phyloP scores from a whole-genome alignment of 1,284 basidiomycete species.

The Moesziomyces sp. region DNA sequence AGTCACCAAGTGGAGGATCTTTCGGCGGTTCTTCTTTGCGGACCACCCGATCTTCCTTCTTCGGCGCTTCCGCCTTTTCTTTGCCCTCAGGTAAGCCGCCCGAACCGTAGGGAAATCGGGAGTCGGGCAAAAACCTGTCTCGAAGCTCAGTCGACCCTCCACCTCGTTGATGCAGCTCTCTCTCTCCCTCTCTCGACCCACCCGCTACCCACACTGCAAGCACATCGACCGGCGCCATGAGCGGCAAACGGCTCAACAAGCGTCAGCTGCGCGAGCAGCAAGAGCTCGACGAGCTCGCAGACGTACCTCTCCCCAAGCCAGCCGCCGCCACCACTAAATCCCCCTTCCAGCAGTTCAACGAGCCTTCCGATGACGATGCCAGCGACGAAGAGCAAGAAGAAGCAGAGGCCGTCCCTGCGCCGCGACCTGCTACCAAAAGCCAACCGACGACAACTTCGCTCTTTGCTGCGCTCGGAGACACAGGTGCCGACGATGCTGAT shows the following conservation, averaged over 20 bases:
- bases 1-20: background rate
- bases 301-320: conserved; percentile 13
- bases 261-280: conserved; percentile 61
- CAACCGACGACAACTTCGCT: conserved; percentile 21
- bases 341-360: conserved; percentile 22
- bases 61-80: background rate
- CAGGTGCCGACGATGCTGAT: conserved; percentile 18
- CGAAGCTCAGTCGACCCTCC: conserved; percentile 6
- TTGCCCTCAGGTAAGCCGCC: conserved; percentile 21
- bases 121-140: conserved; percentile 7
- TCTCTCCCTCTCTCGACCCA: background rate
- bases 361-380: conserved; percentile 11
- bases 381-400: conserved; percentile 16
- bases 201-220: background rate
- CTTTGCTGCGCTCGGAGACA: conserved; percentile 53
- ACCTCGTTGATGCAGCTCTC: background rate
- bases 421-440: background rate
- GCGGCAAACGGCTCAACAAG: conserved; percentile 59
- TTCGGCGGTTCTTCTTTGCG: conserved; percentile 4
- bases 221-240: conserved; percentile 21
- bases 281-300: conserved; percentile 56
- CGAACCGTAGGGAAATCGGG: conserved; percentile 15
- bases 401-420: background rate
- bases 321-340: conserved; percentile 11
- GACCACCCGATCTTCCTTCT: conserved; percentile 4